Base-by-base conservation (phyloP, 192 early-diverging fungal species). In the Podila horticola region DNA sequence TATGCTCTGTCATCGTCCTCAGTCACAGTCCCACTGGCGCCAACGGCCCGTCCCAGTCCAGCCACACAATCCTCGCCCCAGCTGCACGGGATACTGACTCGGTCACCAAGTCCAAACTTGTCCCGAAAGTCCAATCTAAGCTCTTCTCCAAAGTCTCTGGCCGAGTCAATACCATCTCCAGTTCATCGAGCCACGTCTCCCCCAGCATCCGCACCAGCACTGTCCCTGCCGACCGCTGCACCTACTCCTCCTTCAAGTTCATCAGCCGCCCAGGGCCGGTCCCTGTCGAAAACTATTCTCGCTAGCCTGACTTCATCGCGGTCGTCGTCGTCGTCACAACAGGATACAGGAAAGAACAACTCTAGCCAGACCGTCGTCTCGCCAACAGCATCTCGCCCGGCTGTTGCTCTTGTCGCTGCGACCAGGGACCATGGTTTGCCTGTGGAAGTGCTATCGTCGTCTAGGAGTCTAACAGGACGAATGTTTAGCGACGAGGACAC, bases 81-180 rank as follows among this genome's bases (percentile, higher is more conserved):
- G 11, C 28, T 68, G 17, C 62, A 69, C 36, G 34, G 22, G 60
- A 28, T 74, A 17, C n/a, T 75, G 31, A 66, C 64, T 0, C 61
- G 68, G 24, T 76, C 74, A 38, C 74, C 74, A 7, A 76, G 68
- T 30, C 74, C 74, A 26, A 76, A 33, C 51, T 28, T 41, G 15
- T 9, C 48, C 8, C 41, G 68, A 26, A 64, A 68, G 31, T 67
- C 69, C n/a, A 45, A 45, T 45, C 41, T 45, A 12, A 45, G 13
- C 15, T 12, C 41, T 12, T 45, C 41, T 17, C 41, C 41, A 45
- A 45, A 45, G 41, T 45, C 41, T 17, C 41, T 45, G 41, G 41
- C 41, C 41, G 41, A 45, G 2, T 45, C 41, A 45, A 17, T 45
- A 45, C 41, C 41, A 4, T 45, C 41, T 45, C 41, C 41, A 45